These are phyloP conservation scores for Penicillium pulvis DNA, from an alignment of 495 filamentous ascomycete species.

Conservation along the genomic window DNA sequence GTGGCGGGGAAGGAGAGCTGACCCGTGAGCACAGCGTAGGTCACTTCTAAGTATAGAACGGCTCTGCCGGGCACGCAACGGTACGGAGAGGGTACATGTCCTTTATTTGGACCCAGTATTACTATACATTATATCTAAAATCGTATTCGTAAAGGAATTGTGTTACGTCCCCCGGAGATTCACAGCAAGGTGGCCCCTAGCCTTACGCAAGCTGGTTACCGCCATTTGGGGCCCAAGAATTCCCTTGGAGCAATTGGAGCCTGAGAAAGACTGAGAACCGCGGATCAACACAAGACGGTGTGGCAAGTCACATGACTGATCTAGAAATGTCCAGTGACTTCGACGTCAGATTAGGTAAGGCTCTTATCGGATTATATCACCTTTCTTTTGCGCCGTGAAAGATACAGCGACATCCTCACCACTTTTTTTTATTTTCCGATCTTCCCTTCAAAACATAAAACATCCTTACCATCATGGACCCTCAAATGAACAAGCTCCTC, in stretches of 20 bases:
- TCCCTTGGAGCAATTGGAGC: slow-evolving; percentile 1
- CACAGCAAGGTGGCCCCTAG: slow-evolving; percentile 2
- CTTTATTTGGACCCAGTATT: neutral
- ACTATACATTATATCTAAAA: neutral
- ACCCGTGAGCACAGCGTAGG: neutral
- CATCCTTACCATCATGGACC: slow-evolving; percentile 36
- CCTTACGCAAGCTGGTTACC: slow-evolving; percentile 17
- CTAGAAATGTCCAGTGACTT: slow-evolving; percentile 26
- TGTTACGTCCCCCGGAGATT: slow-evolving; percentile 5
- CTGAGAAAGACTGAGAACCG: too few relatives aligned
- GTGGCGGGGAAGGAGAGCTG: slow-evolving; percentile 6
- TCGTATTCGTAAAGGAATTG: neutral
- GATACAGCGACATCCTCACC: too few relatives aligned
- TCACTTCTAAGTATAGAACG: slow-evolving; percentile 35
- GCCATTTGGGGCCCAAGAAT: slow-evolving; percentile 11
- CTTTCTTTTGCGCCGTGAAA: too few relatives aligned
- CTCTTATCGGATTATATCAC: slow-evolving; percentile 2
- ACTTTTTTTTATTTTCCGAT: too few relatives aligned
- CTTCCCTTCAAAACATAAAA: too few relatives aligned
- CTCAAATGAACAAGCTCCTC: slow-evolving; percentile 74
- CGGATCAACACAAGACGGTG: slow-evolving; percentile 1
- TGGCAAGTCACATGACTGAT: slow-evolving; percentile 22
- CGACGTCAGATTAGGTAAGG: slow-evolving; percentile 9
- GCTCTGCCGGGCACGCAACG: neutral
- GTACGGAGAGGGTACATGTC: slow-evolving; percentile 18